Percentiles rank a stretch among this genome's conserved stretches.
phyloP scores from a whole-genome alignment of 345 rosid genomes.

The Brassica carinata region DNA sequence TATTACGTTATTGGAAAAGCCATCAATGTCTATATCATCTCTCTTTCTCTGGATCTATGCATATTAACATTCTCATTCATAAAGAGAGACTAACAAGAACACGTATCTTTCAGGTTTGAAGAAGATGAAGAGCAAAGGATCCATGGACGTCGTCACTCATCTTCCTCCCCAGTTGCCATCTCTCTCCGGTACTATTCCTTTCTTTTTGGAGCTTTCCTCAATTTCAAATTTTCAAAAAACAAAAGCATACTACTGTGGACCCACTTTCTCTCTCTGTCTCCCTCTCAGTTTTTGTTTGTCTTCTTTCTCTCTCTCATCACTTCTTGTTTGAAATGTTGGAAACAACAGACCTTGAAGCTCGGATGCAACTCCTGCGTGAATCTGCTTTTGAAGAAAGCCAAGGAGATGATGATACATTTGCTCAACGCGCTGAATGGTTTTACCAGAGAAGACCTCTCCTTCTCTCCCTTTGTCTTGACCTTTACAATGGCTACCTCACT shows the following conservation, averaged over 20 bases:
- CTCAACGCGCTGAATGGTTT: slow-evolving; percentile 70
- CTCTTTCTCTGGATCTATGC: slow-evolving; percentile 20
- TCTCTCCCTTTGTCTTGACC: slow-evolving; percentile 57
- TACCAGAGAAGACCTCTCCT: slow-evolving; percentile 70
- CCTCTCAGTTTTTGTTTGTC: too few species aligned
- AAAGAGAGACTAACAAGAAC: slow-evolving; percentile 8
- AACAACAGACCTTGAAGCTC: slow-evolving; percentile 57
- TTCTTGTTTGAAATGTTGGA: slow-evolving; percentile 30
- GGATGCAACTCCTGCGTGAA: slow-evolving; percentile 48
- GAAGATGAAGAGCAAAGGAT: slow-evolving; percentile 27
- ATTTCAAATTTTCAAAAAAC: slow-evolving; percentile 38
- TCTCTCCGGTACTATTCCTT: slow-evolving; percentile 33
- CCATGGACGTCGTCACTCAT: slow-evolving; percentile 29
- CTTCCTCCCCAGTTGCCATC: slow-evolving; percentile 34
- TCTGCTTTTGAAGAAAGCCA: slow-evolving; percentile 42
- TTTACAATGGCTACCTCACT: slow-evolving; percentile 58
- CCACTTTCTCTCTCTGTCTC: neutral
- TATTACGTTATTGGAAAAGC: slow-evolving; percentile 22
- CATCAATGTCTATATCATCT: slow-evolving; percentile 23
- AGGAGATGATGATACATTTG: slow-evolving; percentile 55
- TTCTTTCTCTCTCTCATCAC: slow-evolving; percentile 6
- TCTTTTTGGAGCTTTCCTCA: slow-evolving; percentile 34
- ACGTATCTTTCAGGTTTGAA: slow-evolving; percentile 26
- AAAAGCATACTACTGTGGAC: slow-evolving; percentile 37
- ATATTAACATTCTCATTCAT: neutral